Evolutionary conservation across 2,329 filamentous ascomycete species (phyloP).

Genomic region (Dothistroma septosporum): DNA sequence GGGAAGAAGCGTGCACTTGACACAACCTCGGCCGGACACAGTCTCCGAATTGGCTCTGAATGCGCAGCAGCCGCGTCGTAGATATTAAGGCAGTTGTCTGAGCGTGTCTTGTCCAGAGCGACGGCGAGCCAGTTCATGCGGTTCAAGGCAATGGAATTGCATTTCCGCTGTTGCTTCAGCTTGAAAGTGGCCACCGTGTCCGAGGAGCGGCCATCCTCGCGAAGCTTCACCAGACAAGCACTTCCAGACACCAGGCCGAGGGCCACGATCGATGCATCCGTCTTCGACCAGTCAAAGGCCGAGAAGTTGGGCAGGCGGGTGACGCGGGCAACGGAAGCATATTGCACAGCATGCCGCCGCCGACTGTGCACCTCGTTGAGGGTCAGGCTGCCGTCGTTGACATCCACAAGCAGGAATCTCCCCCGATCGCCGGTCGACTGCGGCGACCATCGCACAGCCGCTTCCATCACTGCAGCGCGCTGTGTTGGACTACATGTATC

Average conservation of each 20-base stretch:
- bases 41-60: constrained; percentile 51
- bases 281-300: constrained; percentile 63
- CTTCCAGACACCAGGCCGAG: constrained; percentile 72
- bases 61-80: constrained; percentile 67
- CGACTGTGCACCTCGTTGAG: constrained; percentile 50
- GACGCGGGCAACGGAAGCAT: constrained; percentile 49
- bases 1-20: constrained; percentile 80
- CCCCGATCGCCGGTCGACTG: constrained; percentile 51
- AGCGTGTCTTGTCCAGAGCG: constrained; percentile 73
- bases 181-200: constrained; percentile 58
- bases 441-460: constrained; percentile 61
- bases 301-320: constrained; percentile 56
- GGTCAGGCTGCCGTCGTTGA: constrained; percentile 55
- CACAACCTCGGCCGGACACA: constrained; percentile 64
- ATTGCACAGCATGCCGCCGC: constrained; percentile 41
- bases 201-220: constrained; percentile 52
- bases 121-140: constrained; percentile 68
- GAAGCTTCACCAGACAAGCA: constrained; percentile 68
- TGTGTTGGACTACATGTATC: not conserved
- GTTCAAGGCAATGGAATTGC: constrained; percentile 78
- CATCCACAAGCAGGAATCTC: constrained; percentile 60
- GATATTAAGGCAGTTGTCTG: constrained; percentile 76
- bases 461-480: constrained; percentile 29
- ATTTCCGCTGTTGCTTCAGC: constrained; percentile 71
- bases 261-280: constrained; percentile 63